Evolutionary conservation across 768 basidiomycete genomes (phyloP).

Genomic region (Hemileccinum rubropunctum): DNA sequence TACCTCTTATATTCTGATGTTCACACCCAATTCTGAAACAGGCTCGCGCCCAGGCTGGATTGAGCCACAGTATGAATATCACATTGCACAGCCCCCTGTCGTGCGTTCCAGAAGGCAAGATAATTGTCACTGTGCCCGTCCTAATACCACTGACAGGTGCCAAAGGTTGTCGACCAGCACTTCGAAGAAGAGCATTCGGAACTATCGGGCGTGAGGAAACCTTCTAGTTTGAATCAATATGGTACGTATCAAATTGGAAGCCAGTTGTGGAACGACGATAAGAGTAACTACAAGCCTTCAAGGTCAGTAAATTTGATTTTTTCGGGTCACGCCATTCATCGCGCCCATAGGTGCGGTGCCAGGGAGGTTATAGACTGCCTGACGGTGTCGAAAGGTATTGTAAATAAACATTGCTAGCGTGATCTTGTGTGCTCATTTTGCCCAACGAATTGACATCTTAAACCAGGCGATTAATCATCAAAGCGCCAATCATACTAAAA

Average conservation of each 20-base stretch:
- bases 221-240: conserved; percentile 27
- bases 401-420: too few relatives aligned
- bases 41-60: conserved; percentile 21
- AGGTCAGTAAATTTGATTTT: conserved; percentile 29
- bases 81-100: conserved; percentile 27
- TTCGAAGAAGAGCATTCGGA: conserved; percentile 25
- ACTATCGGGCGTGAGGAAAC: conserved; percentile 25
- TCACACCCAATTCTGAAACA: conserved; percentile 26
- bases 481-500: background rate
- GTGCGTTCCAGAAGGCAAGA: conserved; percentile 44
- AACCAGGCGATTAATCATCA: too few relatives aligned
- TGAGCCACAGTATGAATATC: conserved; percentile 41
- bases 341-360: conserved; percentile 26
- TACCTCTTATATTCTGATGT: conserved; percentile 43
- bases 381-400: conserved; percentile 32
- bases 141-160: conserved; percentile 26
- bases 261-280: conserved; percentile 44
- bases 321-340: background rate
- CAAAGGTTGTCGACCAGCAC: conserved; percentile 33
- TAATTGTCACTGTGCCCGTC: conserved; percentile 38
- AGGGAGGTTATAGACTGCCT: conserved; percentile 41
- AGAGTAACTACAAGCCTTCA: conserved; percentile 50
- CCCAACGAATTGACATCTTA: too few relatives aligned
- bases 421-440: too few relatives aligned
- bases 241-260: conserved; percentile 47